These are phyloP conservation scores for Diplodia intermedia DNA, from an alignment of 2,329 filamentous ascomycete species.

Conservation along the genomic window DNA sequence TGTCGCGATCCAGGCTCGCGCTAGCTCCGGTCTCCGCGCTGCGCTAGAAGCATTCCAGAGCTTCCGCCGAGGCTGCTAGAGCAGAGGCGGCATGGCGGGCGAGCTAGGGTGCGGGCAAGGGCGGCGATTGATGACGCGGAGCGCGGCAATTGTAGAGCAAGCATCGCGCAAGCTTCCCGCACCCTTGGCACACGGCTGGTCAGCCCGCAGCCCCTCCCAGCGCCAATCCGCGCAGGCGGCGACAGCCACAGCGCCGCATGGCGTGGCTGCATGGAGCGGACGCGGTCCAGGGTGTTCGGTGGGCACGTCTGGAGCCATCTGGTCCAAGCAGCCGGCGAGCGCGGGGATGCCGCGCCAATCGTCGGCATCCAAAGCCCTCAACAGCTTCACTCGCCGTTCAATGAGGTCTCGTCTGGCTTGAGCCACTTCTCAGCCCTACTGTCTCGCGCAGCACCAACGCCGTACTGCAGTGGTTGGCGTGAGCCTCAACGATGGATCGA, in stretches of 20 bases:
- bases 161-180: constrained; percentile 14
- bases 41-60: constrained; percentile 29
- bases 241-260: background rate
- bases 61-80: constrained; percentile 18
- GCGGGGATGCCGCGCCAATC: constrained; percentile 2
- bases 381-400: background rate
- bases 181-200: constrained; percentile 16
- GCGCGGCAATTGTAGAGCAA: background rate
- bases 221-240: background rate
- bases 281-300: background rate
- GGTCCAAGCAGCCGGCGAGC: background rate
- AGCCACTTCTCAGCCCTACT: constrained; percentile 7
- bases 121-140: background rate
- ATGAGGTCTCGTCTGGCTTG: too few relatives aligned
- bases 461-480: background rate
- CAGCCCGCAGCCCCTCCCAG: constrained; percentile 8
- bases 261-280: background rate
- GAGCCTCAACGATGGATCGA: constrained; percentile 6
- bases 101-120: background rate
- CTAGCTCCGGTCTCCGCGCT: background rate
- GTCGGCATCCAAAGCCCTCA: background rate
- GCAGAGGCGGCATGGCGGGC: background rate
- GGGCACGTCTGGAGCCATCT: constrained; percentile 11
- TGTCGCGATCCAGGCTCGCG: constrained; percentile 17
- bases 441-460: background rate